Evolutionary conservation across 2,329 filamentous ascomycete genomes (phyloP).

Genomic region (Fusarium nelsonii): DNA sequence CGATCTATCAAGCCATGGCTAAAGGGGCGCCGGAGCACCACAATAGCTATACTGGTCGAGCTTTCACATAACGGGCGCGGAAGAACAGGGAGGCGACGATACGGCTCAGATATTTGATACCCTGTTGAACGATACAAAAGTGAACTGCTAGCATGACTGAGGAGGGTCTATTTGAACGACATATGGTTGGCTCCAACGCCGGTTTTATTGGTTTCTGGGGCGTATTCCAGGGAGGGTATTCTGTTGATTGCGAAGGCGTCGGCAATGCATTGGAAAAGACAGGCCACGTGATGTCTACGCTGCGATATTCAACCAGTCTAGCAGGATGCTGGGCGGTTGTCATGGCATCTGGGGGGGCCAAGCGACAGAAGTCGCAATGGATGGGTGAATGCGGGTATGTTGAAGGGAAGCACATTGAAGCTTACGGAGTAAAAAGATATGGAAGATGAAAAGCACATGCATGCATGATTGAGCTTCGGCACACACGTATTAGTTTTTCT

Average conservation of each 20-base stretch:
- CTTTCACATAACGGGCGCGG: background rate
- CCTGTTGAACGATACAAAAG: conserved; percentile 23
- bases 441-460: conserved; percentile 44
- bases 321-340: background rate
- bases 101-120: conserved; percentile 35
- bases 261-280: conserved; percentile 41
- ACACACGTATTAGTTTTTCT: conserved; percentile 26
- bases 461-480: conserved; percentile 43
- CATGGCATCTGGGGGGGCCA: background rate
- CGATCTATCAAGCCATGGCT: conserved; percentile 11
- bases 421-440: conserved; percentile 33
- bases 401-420: conserved; percentile 8
- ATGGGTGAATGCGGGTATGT: conserved; percentile 9
- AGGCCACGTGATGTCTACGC: conserved; percentile 19
- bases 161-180: background rate
- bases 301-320: conserved; percentile 5
- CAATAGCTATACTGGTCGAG: conserved; percentile 12
- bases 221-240: conserved; percentile 30
- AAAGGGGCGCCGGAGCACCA: conserved; percentile 15
- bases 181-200: conserved; percentile 4
- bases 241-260: conserved; percentile 25
- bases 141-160: conserved; percentile 16
- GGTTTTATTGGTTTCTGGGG: conserved; percentile 39
- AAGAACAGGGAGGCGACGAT: conserved; percentile 16
- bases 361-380: background rate